Evolutionary conservation across 176 grass and related monocot species (phyloP).

Genomic region (Rhynchospora tenuis): DNA sequence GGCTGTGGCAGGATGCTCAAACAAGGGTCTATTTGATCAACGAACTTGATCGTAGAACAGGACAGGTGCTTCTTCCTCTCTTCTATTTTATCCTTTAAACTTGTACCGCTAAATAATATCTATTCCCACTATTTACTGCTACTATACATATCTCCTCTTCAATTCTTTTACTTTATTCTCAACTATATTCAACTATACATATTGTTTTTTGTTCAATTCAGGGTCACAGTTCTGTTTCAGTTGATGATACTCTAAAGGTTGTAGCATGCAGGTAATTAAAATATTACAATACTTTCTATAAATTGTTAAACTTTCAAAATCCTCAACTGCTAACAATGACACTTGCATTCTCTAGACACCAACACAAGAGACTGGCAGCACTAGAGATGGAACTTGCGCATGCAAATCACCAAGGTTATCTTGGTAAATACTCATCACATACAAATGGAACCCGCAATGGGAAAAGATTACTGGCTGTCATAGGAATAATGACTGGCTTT

Average conservation of each 20-base stretch:
- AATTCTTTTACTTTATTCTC: background rate
- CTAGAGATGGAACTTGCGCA: slow-evolving; percentile 86
- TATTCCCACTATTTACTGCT: background rate
- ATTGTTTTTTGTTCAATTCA: slow-evolving; percentile 24
- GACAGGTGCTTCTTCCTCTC: slow-evolving; percentile 48
- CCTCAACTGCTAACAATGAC: background rate
- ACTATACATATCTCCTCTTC: background rate
- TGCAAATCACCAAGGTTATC: slow-evolving; percentile 71
- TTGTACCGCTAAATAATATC: background rate
- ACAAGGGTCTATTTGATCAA: slow-evolving; percentile 82
- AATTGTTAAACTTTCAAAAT: background rate
- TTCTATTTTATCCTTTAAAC: slow-evolving; percentile 9
- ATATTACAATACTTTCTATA: background rate
- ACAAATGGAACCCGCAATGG: slow-evolving; percentile 53
- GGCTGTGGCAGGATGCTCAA: slow-evolving; percentile 91
- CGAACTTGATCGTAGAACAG: slow-evolving; percentile 77
- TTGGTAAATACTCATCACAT: slow-evolving; percentile 64
- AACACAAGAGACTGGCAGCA: slow-evolving; percentile 73
- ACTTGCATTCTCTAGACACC: slow-evolving; percentile 50
- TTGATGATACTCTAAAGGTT: slow-evolving; percentile 90
- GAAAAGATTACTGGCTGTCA: slow-evolving; percentile 65
- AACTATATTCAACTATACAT: background rate
- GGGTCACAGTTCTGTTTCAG: slow-evolving; percentile 73
- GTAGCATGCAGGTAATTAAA: slow-evolving; percentile 76
- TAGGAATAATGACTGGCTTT: slow-evolving; percentile 89